These are phyloP conservation scores for Epichloe aotearoae DNA, from an alignment of 2,329 filamentous ascomycete genomes.

Conservation along the genomic window DNA sequence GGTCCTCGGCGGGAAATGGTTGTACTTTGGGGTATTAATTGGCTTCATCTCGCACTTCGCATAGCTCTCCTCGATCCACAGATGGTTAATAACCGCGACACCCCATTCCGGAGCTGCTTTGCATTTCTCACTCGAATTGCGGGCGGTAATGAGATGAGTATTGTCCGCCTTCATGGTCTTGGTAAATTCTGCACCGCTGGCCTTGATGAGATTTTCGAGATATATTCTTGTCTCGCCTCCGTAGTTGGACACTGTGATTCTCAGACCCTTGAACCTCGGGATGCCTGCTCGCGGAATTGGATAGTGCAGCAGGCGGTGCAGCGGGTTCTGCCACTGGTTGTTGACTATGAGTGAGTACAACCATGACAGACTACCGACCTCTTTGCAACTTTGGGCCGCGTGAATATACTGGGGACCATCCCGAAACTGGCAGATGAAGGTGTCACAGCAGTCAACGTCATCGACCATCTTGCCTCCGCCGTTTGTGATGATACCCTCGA, in stretches of 20 bases:
- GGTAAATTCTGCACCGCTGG: slow-evolving; percentile 77
- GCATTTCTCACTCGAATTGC: slow-evolving; percentile 83
- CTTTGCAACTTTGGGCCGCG: slow-evolving; percentile 64
- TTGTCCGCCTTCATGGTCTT: slow-evolving; percentile 94
- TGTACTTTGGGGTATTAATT: slow-evolving; percentile 63
- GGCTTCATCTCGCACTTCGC: slow-evolving; percentile 70
- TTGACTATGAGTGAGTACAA: slow-evolving; percentile 82
- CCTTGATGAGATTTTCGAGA: slow-evolving; percentile 78
- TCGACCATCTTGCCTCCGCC: slow-evolving; percentile 59
- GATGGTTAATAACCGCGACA: slow-evolving; percentile 78
- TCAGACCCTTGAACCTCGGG: slow-evolving; percentile 60
- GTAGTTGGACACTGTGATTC: slow-evolving; percentile 91
- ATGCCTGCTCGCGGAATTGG: slow-evolving; percentile 67
- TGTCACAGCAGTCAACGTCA: slow-evolving; percentile 57
- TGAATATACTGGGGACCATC: slow-evolving; percentile 65
- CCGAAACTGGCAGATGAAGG: slow-evolving; percentile 78
- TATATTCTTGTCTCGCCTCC: slow-evolving; percentile 88
- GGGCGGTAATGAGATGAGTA: slow-evolving; percentile 87
- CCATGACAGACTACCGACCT: slow-evolving; percentile 89
- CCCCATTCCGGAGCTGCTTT: slow-evolving; percentile 87
- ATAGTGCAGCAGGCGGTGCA: slow-evolving; percentile 77
- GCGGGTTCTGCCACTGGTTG: slow-evolving; percentile 78
- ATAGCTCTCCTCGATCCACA: slow-evolving; percentile 97
- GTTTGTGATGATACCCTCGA: slow-evolving; percentile 55
- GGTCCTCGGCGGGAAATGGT: slow-evolving; percentile 73